phyloP scores from a whole-genome alignment of 768 basidiomycete genomes.

The Leucosporidium scottii region DNA sequence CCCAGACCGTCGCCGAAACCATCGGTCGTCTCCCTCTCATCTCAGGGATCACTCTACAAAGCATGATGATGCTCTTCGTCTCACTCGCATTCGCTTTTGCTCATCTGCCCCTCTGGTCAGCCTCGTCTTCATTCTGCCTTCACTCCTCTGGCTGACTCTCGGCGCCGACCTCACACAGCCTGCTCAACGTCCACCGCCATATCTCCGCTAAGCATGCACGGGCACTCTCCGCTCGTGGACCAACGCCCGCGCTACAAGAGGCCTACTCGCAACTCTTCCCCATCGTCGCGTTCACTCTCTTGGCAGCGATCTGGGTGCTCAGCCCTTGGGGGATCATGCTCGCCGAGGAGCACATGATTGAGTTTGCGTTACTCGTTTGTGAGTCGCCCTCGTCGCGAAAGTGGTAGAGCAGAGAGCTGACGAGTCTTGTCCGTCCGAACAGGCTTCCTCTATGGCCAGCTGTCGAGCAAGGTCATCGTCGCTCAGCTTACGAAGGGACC shows the following conservation, averaged over 20 bases:
- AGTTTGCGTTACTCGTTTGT: constrained; percentile 22
- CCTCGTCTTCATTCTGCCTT: not conserved
- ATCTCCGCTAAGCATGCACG: constrained; percentile 3
- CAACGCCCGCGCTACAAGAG: constrained; percentile 4
- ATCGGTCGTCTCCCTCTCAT: not conserved
- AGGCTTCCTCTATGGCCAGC: constrained; percentile 29
- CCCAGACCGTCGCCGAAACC: not conserved
- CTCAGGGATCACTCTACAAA: constrained; percentile 1
- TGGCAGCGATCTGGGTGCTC: constrained; percentile 10
- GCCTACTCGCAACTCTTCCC: constrained; percentile 25
- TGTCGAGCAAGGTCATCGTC: constrained; percentile 28
- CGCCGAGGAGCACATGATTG: constrained; percentile 16
- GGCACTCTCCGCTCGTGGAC: constrained; percentile 8
- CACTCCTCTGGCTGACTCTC: not conserved
- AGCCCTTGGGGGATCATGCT: constrained; percentile 18
- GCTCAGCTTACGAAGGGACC: constrained; percentile 22
- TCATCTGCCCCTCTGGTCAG: too few species aligned
- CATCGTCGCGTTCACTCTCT: constrained; percentile 9
- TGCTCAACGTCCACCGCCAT: constrained; percentile 18
- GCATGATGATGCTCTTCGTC: constrained; percentile 19
- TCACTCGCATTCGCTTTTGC: not conserved
- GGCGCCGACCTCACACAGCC: not conserved
- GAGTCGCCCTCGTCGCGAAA: not conserved
- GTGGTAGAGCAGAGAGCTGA: not conserved
- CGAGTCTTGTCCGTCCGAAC: not conserved